A percentile compares a stretch with the other conserved stretches of the same genome.
These are phyloP conservation scores for Russula olivacea DNA, from an alignment of 768 basidiomycete genomes.

Conservation along the genomic window DNA sequence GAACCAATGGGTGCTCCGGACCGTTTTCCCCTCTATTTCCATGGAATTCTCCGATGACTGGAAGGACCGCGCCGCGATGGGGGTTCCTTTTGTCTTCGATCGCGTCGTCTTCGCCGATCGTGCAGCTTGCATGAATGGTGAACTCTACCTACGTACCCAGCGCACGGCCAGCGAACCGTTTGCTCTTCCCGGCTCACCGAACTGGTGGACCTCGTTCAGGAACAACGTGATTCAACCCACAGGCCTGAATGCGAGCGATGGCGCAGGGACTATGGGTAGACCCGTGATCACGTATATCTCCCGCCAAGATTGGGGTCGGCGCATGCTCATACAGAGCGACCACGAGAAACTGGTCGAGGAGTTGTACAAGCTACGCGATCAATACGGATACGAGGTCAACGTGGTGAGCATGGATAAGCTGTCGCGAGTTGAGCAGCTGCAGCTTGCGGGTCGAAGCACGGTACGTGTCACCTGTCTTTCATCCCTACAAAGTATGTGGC, in stretches of 20 bases:
- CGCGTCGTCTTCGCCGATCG: slow-evolving; percentile 87
- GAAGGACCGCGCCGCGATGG: slow-evolving; percentile 68
- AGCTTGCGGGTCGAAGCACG: slow-evolving; percentile 77
- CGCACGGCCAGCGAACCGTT: slow-evolving; percentile 74
- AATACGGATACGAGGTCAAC: slow-evolving; percentile 81
- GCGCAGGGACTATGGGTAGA: slow-evolving; percentile 34
- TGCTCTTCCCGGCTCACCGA: slow-evolving; percentile 59
- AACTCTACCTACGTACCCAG: slow-evolving; percentile 60
- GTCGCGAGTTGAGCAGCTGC: slow-evolving; percentile 72
- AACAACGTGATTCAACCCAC: slow-evolving; percentile 68
- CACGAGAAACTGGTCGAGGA: slow-evolving; percentile 76
- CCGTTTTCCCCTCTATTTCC: slow-evolving; percentile 71
- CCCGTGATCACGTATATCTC: slow-evolving; percentile 93
- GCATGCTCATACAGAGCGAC: slow-evolving; percentile 70
- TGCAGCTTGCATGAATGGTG: slow-evolving; percentile 71
- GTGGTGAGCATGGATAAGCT: slow-evolving; percentile 81
- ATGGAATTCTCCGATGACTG: slow-evolving; percentile 84
- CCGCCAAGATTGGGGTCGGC: slow-evolving; percentile 80
- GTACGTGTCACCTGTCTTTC: slow-evolving; percentile 39
- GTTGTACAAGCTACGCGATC: slow-evolving; percentile 59
- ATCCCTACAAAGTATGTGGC: neutral
- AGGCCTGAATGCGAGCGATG: slow-evolving; percentile 45
- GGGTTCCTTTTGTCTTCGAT: slow-evolving; percentile 69
- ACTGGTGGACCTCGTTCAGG: slow-evolving; percentile 84
- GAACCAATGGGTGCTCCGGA: slow-evolving; percentile 83